Percentiles rank a stretch among this genome's conserved stretches.
Conservation (phyloP, 148 eudicot species). For the Suaeda aralocaspica region DNA sequence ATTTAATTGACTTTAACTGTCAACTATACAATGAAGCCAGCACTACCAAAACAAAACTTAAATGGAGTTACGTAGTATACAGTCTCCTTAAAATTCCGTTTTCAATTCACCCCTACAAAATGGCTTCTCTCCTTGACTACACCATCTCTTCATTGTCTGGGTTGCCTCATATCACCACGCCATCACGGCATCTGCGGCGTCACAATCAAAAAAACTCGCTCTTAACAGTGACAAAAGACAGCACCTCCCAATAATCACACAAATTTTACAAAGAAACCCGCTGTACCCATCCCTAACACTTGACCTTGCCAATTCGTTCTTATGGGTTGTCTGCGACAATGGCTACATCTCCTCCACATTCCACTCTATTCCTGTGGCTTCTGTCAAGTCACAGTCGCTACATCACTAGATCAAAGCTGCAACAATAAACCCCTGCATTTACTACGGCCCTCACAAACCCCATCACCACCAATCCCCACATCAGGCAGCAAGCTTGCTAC, state of each 20-base stretch:
- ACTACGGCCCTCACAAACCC: constrained; percentile 20
- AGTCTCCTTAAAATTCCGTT: too few relatives aligned
- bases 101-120: too few relatives aligned
- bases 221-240: constrained; percentile 14
- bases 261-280: constrained; percentile 17
- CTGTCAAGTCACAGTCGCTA: constrained; percentile 6
- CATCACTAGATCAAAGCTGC: neutral
- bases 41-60: too few relatives aligned
- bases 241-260: constrained; percentile 21
- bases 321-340: constrained; percentile 15
- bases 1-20: too few relatives aligned
- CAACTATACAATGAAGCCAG: too few relatives aligned
- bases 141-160: neutral
- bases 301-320: neutral
- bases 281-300: constrained; percentile 4
- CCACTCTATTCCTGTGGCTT: constrained; percentile 4
- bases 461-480: constrained; percentile 4
- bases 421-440: constrained; percentile 33
- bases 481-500: constrained; percentile 24
- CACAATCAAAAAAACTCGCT: constrained; percentile 9
- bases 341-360: constrained; percentile 9
- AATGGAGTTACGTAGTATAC: too few relatives aligned
- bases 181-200: neutral
- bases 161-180: neutral
- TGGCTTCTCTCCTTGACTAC: neutral